Evolutionary conservation across 2,329 filamentous ascomycete genomes (phyloP).

Genomic region (Fusarium pseudonygamai): DNA sequence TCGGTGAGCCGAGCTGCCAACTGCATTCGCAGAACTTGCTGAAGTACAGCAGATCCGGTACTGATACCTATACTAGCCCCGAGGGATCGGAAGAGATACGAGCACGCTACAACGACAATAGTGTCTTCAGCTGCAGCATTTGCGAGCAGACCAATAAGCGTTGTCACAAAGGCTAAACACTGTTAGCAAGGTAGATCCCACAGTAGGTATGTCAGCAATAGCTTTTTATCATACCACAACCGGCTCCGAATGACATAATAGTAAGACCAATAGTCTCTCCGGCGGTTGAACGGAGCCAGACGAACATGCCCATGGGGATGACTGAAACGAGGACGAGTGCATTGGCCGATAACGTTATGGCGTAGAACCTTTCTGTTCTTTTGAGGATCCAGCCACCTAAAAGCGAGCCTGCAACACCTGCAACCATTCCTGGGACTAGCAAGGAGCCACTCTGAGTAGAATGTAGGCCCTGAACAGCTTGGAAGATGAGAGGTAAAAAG

Average conservation of each 20-base stretch:
- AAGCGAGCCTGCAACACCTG: constrained; percentile 71
- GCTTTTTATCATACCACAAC: constrained; percentile 44
- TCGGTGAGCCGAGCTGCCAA: constrained; percentile 63
- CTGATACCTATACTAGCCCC: constrained; percentile 81
- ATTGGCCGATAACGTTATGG: constrained; percentile 70
- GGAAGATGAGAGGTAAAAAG: constrained; percentile 82
- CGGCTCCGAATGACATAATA: constrained; percentile 54
- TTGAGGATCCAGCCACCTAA: constrained; percentile 73
- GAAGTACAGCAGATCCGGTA: constrained; percentile 76
- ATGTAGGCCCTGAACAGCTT: constrained; percentile 72
- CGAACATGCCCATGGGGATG: constrained; percentile 64
- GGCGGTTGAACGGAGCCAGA: constrained; percentile 57
- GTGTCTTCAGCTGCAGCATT: constrained; percentile 74
- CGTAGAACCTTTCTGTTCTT: constrained; percentile 76
- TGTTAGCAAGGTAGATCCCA: background rate
- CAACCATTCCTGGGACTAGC: constrained; percentile 72
- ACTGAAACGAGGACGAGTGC: constrained; percentile 62
- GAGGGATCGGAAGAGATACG: constrained; percentile 81
- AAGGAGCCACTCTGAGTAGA: constrained; percentile 72
- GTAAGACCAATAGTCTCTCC: constrained; percentile 67
- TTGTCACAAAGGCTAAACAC: constrained; percentile 53
- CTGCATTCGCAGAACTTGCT: constrained; percentile 69
- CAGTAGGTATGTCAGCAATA: background rate
- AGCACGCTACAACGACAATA: constrained; percentile 80
- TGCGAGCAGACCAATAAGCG: constrained; percentile 76